Base-by-base conservation (phyloP, 495 filamentous ascomycete species). In the Chaetomidium leptoderma region DNA sequence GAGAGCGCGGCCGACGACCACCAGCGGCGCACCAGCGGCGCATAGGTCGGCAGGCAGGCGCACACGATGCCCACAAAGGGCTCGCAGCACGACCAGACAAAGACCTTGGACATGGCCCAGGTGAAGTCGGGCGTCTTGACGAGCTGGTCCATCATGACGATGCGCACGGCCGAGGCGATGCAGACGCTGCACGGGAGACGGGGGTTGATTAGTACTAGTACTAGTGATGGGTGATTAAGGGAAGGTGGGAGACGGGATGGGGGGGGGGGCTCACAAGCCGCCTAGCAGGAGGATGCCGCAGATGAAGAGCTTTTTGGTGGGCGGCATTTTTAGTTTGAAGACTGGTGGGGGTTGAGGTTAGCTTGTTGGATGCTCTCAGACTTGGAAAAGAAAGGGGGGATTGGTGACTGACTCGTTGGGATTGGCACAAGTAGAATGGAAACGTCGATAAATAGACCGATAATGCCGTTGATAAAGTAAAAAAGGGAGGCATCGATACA, bases 51-150 rank as follows among this genome's bases (percentile, higher is more conserved):
- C 40, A 78, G 63, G 54, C 75, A 76, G 44, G 72, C 73, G 47
- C 72, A 74, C 26, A 78, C 60, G 32, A 76, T 73, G 29, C 71
- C 75, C 26, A 76, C 61, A 6, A 66, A 66, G 19, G 74, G 74
- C 63, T 76, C 75, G 53, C 72, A 66, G 42, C 69, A 71, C 4
- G 74, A 74, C 69, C 74, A 73, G 35, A 76, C 67, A 58, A 77
- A 76, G 9, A 74, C 67, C 2, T 71, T 64, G 40, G 66, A 70
- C 65, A 73, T 71, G 26, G 65, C 50, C 72, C 72, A 76, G 26
- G 70, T 73, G 21, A 74, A 50, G 55, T 76, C 74, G 6, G 57
- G 24, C 3, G 69, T 60, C 7, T 65, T 57, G 47, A 68, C 70
- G 50, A 72, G 70, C 47, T 63, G 54, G 58, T 66, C 63, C 35